phyloP scores from a whole-genome alignment of 1,284 basidiomycete genomes.

The Fomitopsis palustris region DNA sequence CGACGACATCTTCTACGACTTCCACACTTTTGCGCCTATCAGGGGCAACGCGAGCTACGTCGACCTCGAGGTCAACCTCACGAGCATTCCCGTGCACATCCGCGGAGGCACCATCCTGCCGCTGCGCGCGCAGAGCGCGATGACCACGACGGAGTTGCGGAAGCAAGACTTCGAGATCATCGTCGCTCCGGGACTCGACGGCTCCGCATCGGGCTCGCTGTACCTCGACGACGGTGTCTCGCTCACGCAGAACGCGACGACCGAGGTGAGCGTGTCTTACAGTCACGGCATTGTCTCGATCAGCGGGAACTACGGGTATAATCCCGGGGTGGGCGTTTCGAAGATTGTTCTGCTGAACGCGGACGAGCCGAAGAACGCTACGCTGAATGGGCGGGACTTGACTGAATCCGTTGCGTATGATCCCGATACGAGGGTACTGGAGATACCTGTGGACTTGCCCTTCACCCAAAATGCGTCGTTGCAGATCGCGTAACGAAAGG shows the following conservation, averaged over 20 bases:
- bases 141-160: conserved; percentile 57
- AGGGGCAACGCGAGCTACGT: conserved; percentile 43
- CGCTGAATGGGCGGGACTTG: conserved; percentile 32
- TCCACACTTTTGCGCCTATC: conserved; percentile 45
- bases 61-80: conserved; percentile 50
- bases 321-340: conserved; percentile 39
- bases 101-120: conserved; percentile 57
- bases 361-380: conserved; percentile 28
- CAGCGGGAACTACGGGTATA: conserved; percentile 47
- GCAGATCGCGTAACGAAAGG: conserved; percentile 13
- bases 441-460: conserved; percentile 34
- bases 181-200: conserved; percentile 49
- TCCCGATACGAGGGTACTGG: conserved; percentile 34
- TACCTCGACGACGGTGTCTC: conserved; percentile 67
- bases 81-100: conserved; percentile 60
- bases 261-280: conserved; percentile 44
- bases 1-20: conserved; percentile 64
- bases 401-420: conserved; percentile 29
- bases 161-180: conserved; percentile 59
- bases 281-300: conserved; percentile 40
- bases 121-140: conserved; percentile 47
- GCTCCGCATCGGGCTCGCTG: conserved; percentile 46
- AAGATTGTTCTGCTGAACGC: conserved; percentile 45
- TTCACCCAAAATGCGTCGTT: conserved; percentile 36
- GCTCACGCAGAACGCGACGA: conserved; percentile 39